A percentile compares a stretch with the other conserved stretches of the same genome.
Evolutionary conservation across 139 green algal species (phyloP).

Genomic region (Astrephomene gubernaculifera): DNA sequence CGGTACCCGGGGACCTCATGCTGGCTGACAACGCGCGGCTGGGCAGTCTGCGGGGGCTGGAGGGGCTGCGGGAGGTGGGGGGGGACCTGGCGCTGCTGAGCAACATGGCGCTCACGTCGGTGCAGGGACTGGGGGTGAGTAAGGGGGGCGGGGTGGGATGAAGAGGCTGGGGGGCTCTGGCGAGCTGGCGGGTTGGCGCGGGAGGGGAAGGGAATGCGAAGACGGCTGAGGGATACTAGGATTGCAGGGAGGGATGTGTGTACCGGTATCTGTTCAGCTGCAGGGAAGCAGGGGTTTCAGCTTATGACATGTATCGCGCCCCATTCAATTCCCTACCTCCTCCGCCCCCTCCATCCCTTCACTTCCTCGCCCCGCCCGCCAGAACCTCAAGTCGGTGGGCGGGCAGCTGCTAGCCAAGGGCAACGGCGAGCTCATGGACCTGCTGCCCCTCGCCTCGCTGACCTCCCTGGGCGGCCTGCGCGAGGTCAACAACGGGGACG

Average conservation of each 20-base stretch:
- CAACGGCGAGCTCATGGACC: slow-evolving; percentile 25
- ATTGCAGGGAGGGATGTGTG: background rate
- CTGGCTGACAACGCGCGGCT: slow-evolving; percentile 24
- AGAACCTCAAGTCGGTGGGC: slow-evolving; percentile 8
- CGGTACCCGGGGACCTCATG: background rate
- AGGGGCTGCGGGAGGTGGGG: background rate
- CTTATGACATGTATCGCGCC: background rate
- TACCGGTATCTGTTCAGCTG: background rate
- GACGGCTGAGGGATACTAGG: too few species aligned
- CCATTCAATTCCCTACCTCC: background rate
- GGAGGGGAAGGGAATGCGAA: background rate
- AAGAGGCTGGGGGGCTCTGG: background rate
- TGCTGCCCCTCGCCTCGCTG: slow-evolving; percentile 19
- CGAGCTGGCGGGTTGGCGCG: background rate
- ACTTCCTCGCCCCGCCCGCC: background rate
- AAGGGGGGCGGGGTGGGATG: background rate
- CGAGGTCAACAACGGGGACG: slow-evolving; percentile 37
- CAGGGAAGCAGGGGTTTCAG: background rate
- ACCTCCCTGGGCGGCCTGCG: background rate
- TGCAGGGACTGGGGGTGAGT: slow-evolving; percentile 28
- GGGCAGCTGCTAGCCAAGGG: slow-evolving; percentile 32
- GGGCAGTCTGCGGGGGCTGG: background rate
- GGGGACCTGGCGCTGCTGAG: slow-evolving; percentile 20
- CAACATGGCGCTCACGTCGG: slow-evolving; percentile 12
- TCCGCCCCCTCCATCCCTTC: background rate